Evolutionary conservation across 2,329 filamentous ascomycete species (phyloP).

Genomic region (Ploettnerulaceae sp.): DNA sequence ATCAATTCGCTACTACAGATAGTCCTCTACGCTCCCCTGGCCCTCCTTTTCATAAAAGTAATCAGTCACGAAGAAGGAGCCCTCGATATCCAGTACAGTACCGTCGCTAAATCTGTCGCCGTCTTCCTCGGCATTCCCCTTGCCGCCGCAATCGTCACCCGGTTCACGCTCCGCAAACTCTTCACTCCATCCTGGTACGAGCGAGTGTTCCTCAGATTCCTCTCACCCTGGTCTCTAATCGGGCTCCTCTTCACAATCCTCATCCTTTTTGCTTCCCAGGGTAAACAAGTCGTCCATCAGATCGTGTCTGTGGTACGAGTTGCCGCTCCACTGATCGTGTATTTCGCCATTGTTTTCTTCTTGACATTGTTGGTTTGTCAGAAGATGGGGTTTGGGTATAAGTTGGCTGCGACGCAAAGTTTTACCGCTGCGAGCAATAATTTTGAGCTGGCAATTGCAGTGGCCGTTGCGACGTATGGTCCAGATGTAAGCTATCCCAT

Average conservation of each 20-base stretch:
- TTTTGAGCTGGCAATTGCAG: conserved; percentile 87
- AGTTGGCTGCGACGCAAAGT: conserved; percentile 67
- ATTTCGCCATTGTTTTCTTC: conserved; percentile 73
- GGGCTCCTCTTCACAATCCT: conserved; percentile 84
- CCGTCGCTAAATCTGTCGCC: conserved; percentile 73
- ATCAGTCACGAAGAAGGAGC: conserved; percentile 49
- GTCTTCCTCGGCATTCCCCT: conserved; percentile 84
- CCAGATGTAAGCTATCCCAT: no score
- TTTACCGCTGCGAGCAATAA: conserved; percentile 92
- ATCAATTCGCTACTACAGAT: conserved; percentile 73
- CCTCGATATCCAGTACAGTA: conserved; percentile 51
- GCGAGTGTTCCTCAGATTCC: conserved; percentile 61
- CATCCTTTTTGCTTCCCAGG: conserved; percentile 80
- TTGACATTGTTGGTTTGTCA: conserved; percentile 57
- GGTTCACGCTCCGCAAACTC: conserved; percentile 54
- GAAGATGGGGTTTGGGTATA: conserved; percentile 70
- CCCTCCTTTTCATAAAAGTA: conserved; percentile 61
- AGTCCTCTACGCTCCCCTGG: conserved; percentile 65
- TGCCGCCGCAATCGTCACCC: conserved; percentile 71
- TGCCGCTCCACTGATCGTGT: conserved; percentile 73
- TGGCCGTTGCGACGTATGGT: conserved; percentile 77
- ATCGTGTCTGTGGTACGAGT: conserved; percentile 80
- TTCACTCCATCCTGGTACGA: conserved; percentile 60
- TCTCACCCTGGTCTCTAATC: conserved; percentile 71
- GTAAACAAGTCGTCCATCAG: conserved; percentile 70